Evolutionary conservation across 768 basidiomycete species (phyloP).

Genomic region (Tylopilus sp.): DNA sequence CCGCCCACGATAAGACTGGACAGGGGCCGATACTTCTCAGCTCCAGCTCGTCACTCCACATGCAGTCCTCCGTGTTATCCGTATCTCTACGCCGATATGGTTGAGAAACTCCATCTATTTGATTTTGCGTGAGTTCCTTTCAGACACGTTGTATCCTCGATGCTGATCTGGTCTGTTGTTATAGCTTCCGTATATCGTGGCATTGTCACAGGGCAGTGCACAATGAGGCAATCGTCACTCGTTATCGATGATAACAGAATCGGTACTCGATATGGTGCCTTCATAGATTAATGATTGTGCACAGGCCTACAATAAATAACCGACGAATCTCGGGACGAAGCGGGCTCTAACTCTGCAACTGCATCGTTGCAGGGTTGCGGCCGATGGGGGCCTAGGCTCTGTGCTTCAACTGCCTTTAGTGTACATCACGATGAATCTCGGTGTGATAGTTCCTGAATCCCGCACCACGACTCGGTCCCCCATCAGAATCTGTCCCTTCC

Average conservation of each 20-base stretch:
- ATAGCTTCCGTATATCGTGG: slow-evolving; percentile 19
- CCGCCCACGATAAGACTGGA: slow-evolving; percentile 17
- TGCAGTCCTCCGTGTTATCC: slow-evolving; percentile 10
- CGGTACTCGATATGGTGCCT: slow-evolving; percentile 18
- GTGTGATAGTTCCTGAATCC: slow-evolving; percentile 51
- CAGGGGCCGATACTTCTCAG: not conserved
- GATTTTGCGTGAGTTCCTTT: slow-evolving; percentile 17
- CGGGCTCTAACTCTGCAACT: slow-evolving; percentile 22
- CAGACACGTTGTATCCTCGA: slow-evolving; percentile 28
- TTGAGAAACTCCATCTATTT: slow-evolving; percentile 27
- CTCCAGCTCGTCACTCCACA: not conserved
- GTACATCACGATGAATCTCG: slow-evolving; percentile 60
- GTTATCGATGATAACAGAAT: slow-evolving; percentile 17
- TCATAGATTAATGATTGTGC: slow-evolving; percentile 17
- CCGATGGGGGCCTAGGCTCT: slow-evolving; percentile 14
- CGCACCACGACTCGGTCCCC: slow-evolving; percentile 53
- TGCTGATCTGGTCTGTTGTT: slow-evolving; percentile 16
- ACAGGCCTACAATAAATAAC: slow-evolving; percentile 24
- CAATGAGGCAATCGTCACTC: slow-evolving; percentile 22
- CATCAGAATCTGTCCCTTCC: slow-evolving; percentile 38
- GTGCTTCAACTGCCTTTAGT: slow-evolving; percentile 33
- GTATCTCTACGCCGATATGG: slow-evolving; percentile 18
- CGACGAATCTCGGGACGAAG: slow-evolving; percentile 18
- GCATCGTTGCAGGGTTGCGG: slow-evolving; percentile 15
- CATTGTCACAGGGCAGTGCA: slow-evolving; percentile 18